Percentiles rank a stretch among this genome's conserved stretches.
Evolutionary conservation across 768 basidiomycete genomes (phyloP).

Genomic region (Tubosaeta sp.): DNA sequence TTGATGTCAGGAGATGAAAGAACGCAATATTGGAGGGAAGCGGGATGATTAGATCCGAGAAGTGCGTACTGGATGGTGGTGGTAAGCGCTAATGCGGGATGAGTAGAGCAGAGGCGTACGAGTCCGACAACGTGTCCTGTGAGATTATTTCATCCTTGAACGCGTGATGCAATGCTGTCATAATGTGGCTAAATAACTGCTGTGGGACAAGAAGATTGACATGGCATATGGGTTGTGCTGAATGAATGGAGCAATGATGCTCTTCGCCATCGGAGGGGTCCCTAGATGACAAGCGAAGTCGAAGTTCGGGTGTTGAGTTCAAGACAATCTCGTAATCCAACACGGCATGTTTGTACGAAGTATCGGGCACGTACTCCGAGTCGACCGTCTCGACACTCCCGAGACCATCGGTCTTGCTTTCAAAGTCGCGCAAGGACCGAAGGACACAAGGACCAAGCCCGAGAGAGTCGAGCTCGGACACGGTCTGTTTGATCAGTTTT

Average conservation of each 20-base stretch:
- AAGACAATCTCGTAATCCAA: slow-evolving; percentile 56
- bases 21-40: slow-evolving; percentile 79
- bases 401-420: slow-evolving; percentile 7
- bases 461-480: slow-evolving; percentile 67
- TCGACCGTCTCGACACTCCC: not conserved
- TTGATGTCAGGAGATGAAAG: slow-evolving; percentile 65
- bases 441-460: slow-evolving; percentile 54
- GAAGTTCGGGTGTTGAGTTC: slow-evolving; percentile 50
- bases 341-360: slow-evolving; percentile 16
- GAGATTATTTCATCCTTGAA: not conserved
- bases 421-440: slow-evolving; percentile 36
- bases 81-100: slow-evolving; percentile 2
- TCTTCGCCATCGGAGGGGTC: not conserved
- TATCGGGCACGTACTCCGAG: not conserved
- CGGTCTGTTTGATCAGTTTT: slow-evolving; percentile 82
- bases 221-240: slow-evolving; percentile 6
- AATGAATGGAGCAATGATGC: no score
- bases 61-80: not conserved
- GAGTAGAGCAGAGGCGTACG: slow-evolving; percentile 7
- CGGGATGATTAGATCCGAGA: slow-evolving; percentile 65
- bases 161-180: slow-evolving; percentile 3
- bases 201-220: slow-evolving; percentile 14
- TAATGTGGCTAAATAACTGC: slow-evolving; percentile 4
- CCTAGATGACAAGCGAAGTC: slow-evolving; percentile 49
- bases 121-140: not conserved